Evolutionary conservation across 202 grass and related monocot genomes (phyloP).

Genomic region (Cymbopogon flexuosus): DNA sequence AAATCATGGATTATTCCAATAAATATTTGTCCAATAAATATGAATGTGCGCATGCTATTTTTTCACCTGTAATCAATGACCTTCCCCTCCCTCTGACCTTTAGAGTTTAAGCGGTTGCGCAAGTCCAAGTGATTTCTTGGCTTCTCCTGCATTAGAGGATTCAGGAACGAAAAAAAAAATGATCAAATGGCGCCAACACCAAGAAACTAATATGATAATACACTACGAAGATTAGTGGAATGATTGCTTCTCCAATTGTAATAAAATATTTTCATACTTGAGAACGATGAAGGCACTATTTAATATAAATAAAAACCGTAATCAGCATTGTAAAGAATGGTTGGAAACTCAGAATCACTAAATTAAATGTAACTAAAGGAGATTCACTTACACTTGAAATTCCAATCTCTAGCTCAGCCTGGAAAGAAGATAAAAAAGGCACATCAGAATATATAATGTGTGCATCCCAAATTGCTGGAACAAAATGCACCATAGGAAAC

Average conservation of each 20-base stretch:
- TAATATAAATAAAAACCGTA: background rate
- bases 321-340: background rate
- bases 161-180: too few species aligned
- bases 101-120: slow-evolving; percentile 89
- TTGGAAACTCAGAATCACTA: background rate
- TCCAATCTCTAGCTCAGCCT: slow-evolving; percentile 79
- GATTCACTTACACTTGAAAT: slow-evolving; percentile 67
- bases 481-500: background rate
- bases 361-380: background rate
- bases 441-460: slow-evolving; percentile 16
- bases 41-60: background rate
- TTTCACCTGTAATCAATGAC: slow-evolving; percentile 93
- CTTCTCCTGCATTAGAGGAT: too few species aligned
- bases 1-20: background rate
- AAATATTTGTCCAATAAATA: background rate
- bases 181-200: too few species aligned
- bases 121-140: too few species aligned
- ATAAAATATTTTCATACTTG: background rate
- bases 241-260: background rate
- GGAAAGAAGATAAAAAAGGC: slow-evolving; percentile 32
- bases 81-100: slow-evolving; percentile 84
- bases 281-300: background rate
- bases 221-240: background rate
- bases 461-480: background rate
- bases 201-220: background rate